Evolutionary conservation across 164 flowering plant genomes (phyloP), one percentile per base, ranked within the genome.

Genomic region (Cinnamomum chago): DNA sequence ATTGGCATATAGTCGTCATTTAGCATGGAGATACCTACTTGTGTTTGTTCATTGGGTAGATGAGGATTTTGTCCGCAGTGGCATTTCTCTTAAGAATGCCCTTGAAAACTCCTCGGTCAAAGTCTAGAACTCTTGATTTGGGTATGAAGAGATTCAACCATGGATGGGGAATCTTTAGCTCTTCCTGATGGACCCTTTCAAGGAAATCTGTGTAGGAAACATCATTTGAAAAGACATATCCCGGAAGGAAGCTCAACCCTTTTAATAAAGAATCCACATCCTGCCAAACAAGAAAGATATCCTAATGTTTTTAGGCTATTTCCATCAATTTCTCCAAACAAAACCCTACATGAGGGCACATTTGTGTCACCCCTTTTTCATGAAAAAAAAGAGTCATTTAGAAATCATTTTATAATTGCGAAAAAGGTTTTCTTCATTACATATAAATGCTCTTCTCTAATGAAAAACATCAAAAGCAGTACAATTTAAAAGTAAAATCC

Each of bases 111-210:
- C 84, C 89, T 0, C 66, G 58, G 65, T 89, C 72, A 70, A 94
- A 94, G n/a, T 88, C 92, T 0, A 58, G 40, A 24, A 94, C 88
- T 2, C 74, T 77, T 55, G 93, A 88, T 77, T 81, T 85, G 25
- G 98, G 98, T 2, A 94, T 73, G 23, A 90, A 90, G 50, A 94
- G 84, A 75, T 89, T 92, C 17, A 94, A 82, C 98, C 98, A 94
- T 76, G 98, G 98, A 78, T 92, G 98, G 58, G 95, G 97, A 74
- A 92, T 89, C 70, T 84, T 73, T 33, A 82, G 33, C 81, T 92
- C 97, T 68, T 84, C 88, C 1, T 50, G 78, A 68, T 85, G 77
- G 3, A 91, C 97, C 75, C 98, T 79, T 64, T 87, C 72, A 4
- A 92, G 78, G 73, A 94, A 94, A 15, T 91, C 90, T 0, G 86